Conservation (phyloP, 371 early-diverging fungal genomes). For the Basidiobolus meristosporus region DNA sequence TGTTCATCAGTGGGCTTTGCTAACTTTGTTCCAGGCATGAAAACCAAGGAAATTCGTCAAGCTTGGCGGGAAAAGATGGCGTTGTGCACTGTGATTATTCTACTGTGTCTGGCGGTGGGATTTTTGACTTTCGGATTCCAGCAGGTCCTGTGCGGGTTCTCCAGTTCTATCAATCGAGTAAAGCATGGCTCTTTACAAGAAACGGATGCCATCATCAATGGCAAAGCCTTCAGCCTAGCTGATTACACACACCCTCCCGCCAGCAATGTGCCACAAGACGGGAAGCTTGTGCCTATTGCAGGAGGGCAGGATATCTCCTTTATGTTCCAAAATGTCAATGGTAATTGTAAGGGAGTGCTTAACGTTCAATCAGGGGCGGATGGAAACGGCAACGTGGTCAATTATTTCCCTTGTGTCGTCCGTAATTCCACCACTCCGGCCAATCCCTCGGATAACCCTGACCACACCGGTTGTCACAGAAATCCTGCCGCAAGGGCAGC, state of each 20-base stretch:
- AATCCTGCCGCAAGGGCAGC: constrained; percentile 14
- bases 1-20: no score
- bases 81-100: constrained; percentile 42
- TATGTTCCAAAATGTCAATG: constrained; percentile 51
- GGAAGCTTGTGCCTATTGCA: constrained; percentile 17
- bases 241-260: constrained; percentile 13
- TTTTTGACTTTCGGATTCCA: constrained; percentile 58
- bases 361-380: no score
- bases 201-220: neutral
- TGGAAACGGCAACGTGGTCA: constrained; percentile 22
- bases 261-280: constrained; percentile 6
- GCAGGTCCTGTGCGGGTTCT: constrained; percentile 29
- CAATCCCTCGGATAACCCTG: constrained; percentile 19
- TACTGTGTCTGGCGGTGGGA: constrained; percentile 47
- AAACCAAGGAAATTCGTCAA: constrained; percentile 28
- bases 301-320: constrained; percentile 59
- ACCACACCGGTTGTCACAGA: constrained; percentile 44
- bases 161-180: neutral
- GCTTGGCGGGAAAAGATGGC: constrained; percentile 80
- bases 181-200: neutral
- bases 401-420: constrained; percentile 57
- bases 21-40: constrained; percentile 10
- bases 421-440: constrained; percentile 19
- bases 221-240: constrained; percentile 1
- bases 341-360: constrained; percentile 30